A percentile compares a stretch with the other conserved stretches of the same genome.
Evolutionary conservation across 192 early-diverging fungal species (phyloP).

Genomic region (Backusella psychrophila): DNA sequence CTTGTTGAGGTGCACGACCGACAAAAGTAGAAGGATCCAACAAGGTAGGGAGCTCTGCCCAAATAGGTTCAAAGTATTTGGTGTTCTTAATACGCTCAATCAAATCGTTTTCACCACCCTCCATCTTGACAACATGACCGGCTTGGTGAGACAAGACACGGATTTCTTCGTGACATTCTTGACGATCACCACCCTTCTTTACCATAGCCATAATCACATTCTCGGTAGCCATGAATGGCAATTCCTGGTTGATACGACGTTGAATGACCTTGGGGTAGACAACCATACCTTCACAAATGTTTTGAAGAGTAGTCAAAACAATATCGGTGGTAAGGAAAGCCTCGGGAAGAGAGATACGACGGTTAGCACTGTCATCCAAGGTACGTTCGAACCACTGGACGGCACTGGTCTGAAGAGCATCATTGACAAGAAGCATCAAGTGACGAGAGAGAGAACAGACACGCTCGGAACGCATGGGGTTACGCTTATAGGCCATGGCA

Average conservation of each 20-base stretch:
- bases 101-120: conserved; percentile 94
- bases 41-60: conserved; percentile 64
- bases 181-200: conserved; percentile 92
- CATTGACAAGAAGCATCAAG: conserved; percentile 85
- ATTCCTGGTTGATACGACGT: conserved; percentile 87
- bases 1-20: conserved; percentile 93
- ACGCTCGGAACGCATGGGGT: conserved; percentile 98
- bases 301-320: conserved; percentile 90
- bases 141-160: conserved; percentile 94
- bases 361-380: conserved; percentile 94
- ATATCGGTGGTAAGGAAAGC: conserved; percentile 97
- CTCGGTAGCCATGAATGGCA: conserved; percentile 99
- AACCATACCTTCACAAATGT: conserved; percentile 96
- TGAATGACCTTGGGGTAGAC: conserved; percentile 96
- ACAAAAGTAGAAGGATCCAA: conserved; percentile 91
- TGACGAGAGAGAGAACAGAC: conserved; percentile 95
- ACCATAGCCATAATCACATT: conserved; percentile 99
- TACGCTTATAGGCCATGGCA: conserved; percentile 99
- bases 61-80: conserved; percentile 87
- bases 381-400: conserved; percentile 98
- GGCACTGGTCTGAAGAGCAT: conserved; percentile 86
- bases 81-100: conserved; percentile 83
- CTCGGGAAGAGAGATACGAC: conserved; percentile 93
- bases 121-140: conserved; percentile 84
- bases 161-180: conserved; percentile 96